phyloP scores from a whole-genome alignment of 495 filamentous ascomycete species.

The Penicillium salamii region DNA sequence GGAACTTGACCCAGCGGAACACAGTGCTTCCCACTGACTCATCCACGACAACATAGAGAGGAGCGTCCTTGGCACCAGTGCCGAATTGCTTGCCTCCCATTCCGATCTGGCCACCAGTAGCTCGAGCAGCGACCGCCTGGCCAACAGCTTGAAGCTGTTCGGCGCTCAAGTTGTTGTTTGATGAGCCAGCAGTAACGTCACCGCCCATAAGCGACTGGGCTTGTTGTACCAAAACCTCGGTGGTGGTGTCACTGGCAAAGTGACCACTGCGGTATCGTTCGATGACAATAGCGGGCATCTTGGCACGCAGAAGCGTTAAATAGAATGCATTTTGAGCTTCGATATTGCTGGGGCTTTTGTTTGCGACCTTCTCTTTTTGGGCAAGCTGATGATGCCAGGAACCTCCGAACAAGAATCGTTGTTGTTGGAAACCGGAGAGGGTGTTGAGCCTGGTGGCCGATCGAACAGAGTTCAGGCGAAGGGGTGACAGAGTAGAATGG shows the following conservation, averaged over 20 bases:
- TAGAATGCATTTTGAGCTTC: conserved; percentile 92
- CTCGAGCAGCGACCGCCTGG: conserved; percentile 79
- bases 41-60: conserved; percentile 94
- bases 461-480: conserved; percentile 25
- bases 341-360: conserved; percentile 82
- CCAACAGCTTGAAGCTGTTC: conserved; percentile 80
- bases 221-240: conserved; percentile 69
- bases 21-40: conserved; percentile 73
- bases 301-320: conserved; percentile 80
- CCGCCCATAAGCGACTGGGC: conserved; percentile 68
- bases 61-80: conserved; percentile 70
- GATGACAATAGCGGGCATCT: conserved; percentile 87
- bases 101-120: conserved; percentile 60
- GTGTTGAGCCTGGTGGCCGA: conserved; percentile 18
- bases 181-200: conserved; percentile 40
- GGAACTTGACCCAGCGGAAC: conserved; percentile 88
- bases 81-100: conserved; percentile 45
- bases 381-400: conserved; percentile 59
- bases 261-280: conserved; percentile 83
- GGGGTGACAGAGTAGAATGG: conserved; percentile 37
- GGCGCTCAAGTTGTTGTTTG: conserved; percentile 44
- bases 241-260: conserved; percentile 72
- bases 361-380: conserved; percentile 82
- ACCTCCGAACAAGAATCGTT: conserved; percentile 54
- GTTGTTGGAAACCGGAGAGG: conserved; percentile 33